Evolutionary conservation across 129 eudicot genomes (phyloP), one percentile per base, ranked within the genome.

Genomic region (Chrysanthemum seticuspe): DNA sequence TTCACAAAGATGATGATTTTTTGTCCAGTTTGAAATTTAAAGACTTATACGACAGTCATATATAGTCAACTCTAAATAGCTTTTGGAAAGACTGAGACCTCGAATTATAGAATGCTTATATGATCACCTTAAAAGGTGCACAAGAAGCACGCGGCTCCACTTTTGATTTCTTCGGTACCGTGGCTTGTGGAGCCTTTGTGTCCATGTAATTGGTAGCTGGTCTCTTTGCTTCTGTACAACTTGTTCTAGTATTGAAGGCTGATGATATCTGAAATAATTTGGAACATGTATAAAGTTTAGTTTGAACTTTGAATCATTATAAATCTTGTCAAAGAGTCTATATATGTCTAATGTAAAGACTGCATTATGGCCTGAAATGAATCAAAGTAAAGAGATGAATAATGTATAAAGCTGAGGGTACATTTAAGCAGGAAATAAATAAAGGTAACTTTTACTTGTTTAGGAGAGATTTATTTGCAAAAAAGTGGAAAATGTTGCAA

Each of bases 121-220:
- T 56, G 51, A 71, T 73, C 62, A 89, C 98, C 96, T 92, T 92
- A 51, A 89, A 82, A 51, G 98, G 98, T 9, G 95, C 87, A 76
- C 95, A 92, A 67, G 98, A 81, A 68, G 88, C 49, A 75, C 96
- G 96, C 10, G 96, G 82, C 27, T 92, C 96, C 69, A 78, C 11
- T 13, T 95, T 83, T 50, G 88, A 81, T 81, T 84, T 89, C 76
- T 92, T 92, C 1, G 89, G 81, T 27, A 82, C 65, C 1, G 77
- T 60, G 25, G 76, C 70, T 83, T 72, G 86, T 72, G 84, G 70
- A 55, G 84, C 61, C 74, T 87, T 92, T 45, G 86, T 85, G 48
- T 85, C 76, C 74, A 82, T 88, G 83, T 76, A 69, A 62, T 55
- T 67, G 49, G 65, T 77, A 65, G 86, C 85, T 56, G 84, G 60